Evolutionary conservation across 495 filamentous ascomycete species (phyloP), one percentile per base, ranked within the genome.

Genomic region (Penicillium subrubescens): DNA sequence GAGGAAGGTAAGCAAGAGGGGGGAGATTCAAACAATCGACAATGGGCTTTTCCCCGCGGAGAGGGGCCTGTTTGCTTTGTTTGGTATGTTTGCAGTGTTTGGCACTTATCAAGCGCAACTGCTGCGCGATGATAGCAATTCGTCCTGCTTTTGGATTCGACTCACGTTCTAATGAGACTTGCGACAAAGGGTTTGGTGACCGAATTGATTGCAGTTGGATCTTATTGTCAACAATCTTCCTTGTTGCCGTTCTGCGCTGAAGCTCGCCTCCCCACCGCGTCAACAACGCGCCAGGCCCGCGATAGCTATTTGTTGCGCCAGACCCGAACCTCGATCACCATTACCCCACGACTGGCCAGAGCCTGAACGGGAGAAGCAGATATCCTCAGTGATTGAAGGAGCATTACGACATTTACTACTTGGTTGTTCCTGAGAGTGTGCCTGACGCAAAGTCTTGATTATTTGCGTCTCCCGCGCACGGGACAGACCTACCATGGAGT

Each of bases 51-150:
- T 27, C 68, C 60, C 66, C 66, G 60, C 66, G 67, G 61, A 64
- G 67, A 57, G 64, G 43, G 43, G 31, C 6, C 29, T 25, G 25
- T 33, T 60, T 60, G 43, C 3, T 34, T 46, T 46, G 57, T 70
- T 74, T 72, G 67, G 52, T 41, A 19, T 53, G 73, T 80, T 80
- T 79, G 77, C 44, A 10, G 31, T 48, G 66, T 71, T 68, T 71
- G 66, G 33, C 11, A 48, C 15, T 51, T 60, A 64, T 56, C 62
- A 65, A 44, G 46, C 43, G 46, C 56, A 39, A 43, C 44, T 64
- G 59, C 65, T 62, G 21, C 59, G 21, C 59, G 58, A 3, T 39
- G 39, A 39, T 35, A 8, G 35, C 56, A 17, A 37, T 19, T 29
- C 12, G 17, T 34, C 37, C 25, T n/a, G 8, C 25, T 34, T 6